Evolutionary conservation across 345 rosid genomes (phyloP).

Genomic region (Camelina hispida): DNA sequence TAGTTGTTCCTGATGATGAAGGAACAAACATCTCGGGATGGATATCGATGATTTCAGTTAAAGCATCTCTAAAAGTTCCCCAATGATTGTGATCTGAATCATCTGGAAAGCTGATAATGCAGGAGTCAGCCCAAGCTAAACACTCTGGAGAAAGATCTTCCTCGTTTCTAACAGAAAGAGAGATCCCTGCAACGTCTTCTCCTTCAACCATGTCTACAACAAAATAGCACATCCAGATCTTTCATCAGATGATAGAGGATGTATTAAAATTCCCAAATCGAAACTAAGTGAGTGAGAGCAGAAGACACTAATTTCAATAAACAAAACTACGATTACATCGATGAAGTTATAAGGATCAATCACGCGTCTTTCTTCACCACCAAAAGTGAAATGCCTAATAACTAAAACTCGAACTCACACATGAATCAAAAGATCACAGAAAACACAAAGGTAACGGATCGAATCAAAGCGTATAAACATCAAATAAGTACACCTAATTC

Average conservation of each 20-base stretch:
- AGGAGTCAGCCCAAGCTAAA: slow-evolving; percentile 78
- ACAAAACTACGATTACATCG: not conserved
- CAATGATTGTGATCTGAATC: slow-evolving; percentile 48
- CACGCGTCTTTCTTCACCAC: slow-evolving; percentile 2
- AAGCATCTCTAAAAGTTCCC: slow-evolving; percentile 59
- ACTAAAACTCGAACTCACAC: not conserved
- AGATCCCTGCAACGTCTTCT: slow-evolving; percentile 28
- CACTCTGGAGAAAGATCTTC: slow-evolving; percentile 58
- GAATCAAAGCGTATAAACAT: not conserved
- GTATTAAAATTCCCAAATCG: not conserved
- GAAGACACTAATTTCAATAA: not conserved
- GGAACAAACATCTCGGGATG: slow-evolving; percentile 47
- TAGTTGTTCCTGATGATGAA: slow-evolving; percentile 22
- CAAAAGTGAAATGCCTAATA: not conserved
- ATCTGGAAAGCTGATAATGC: slow-evolving; percentile 56
- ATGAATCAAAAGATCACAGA: not conserved
- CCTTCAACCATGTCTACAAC: slow-evolving; percentile 36
- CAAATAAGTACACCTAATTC: slow-evolving; percentile 1
- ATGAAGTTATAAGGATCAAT: not conserved
- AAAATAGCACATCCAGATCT: slow-evolving; percentile 1
- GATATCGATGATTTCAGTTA: slow-evolving; percentile 55
- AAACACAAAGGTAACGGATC: not conserved
- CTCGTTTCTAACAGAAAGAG: slow-evolving; percentile 21
- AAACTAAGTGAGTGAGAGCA: not conserved
- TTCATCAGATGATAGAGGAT: not conserved